These are phyloP conservation scores for Chlorella sp. DNA, from an alignment of 139 green algal genomes.

Conservation along the genomic window DNA sequence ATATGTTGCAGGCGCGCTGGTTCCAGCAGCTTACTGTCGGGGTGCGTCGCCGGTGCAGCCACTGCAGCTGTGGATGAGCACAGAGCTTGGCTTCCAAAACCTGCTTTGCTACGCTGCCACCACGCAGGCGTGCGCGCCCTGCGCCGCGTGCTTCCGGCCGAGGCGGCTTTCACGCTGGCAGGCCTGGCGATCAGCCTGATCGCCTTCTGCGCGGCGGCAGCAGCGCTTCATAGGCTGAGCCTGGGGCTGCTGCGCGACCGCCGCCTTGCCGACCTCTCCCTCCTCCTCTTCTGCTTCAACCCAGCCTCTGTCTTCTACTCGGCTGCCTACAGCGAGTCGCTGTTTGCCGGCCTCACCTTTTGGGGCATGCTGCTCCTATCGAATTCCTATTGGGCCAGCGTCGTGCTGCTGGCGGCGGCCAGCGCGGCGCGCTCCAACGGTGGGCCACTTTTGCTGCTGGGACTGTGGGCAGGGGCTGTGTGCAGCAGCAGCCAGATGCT, in stretches of 20 bases:
- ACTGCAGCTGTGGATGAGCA: too few species aligned
- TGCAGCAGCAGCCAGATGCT: too few species aligned
- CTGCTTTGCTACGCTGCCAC: too few species aligned
- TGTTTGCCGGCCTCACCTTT: slow-evolving; percentile 73
- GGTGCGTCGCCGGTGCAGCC: too few species aligned
- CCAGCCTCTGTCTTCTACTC: slow-evolving; percentile 86
- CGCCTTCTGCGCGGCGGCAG: slow-evolving; percentile 41
- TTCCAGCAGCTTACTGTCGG: too few species aligned
- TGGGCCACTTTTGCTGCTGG: too few species aligned
- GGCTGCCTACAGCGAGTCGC: slow-evolving; percentile 81
- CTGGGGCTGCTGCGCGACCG: background rate
- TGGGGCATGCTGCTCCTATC: slow-evolving; percentile 50
- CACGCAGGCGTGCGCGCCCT: background rate
- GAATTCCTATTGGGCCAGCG: slow-evolving; percentile 2
- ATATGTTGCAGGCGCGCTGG: too few species aligned
- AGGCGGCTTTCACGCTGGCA: slow-evolving; percentile 1
- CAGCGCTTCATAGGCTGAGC: slow-evolving; percentile 28
- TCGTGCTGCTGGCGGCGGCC: background rate
- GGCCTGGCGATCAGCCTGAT: slow-evolving; percentile 44
- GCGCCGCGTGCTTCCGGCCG: background rate
- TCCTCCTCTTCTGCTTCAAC: slow-evolving; percentile 75
- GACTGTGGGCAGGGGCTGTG: too few species aligned
- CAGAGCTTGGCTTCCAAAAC: too few species aligned
- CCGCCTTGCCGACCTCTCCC: slow-evolving; percentile 45
- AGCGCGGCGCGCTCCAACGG: slow-evolving; percentile 58